Percentiles rank a stretch among this genome's conserved stretches.
Evolutionary conservation across 306 rosid genomes (phyloP).

Genomic region (Rosa persica): DNA sequence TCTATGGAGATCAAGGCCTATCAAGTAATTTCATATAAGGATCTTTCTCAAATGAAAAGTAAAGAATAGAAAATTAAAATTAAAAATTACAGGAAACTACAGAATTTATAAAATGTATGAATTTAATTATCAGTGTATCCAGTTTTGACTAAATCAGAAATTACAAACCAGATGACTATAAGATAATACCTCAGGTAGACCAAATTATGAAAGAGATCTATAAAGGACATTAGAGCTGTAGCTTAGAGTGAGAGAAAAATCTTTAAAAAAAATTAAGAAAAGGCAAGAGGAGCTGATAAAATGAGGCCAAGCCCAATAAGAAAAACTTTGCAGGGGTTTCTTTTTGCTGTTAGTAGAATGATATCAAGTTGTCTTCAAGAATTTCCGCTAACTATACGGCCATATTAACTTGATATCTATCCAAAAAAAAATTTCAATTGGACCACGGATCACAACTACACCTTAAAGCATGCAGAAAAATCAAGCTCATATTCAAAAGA

Average conservation of each 20-base stretch:
- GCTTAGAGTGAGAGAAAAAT: background rate
- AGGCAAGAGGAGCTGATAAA: background rate
- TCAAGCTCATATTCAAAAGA: background rate
- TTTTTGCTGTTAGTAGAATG: background rate
- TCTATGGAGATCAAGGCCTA: constrained; percentile 87
- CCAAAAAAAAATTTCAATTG: background rate
- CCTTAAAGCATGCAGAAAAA: background rate
- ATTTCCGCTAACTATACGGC: background rate
- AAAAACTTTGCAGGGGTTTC: background rate
- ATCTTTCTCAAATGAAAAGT: background rate
- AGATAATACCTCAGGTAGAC: background rate
- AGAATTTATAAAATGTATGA: background rate
- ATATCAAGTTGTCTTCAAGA: background rate
- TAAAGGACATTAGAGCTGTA: background rate
- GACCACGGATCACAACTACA: constrained; percentile 7
- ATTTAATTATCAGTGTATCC: background rate
- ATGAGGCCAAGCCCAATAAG: background rate
- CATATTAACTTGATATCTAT: background rate
- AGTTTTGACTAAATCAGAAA: background rate
- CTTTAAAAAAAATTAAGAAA: background rate
- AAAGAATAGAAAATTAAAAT: constrained; percentile 11
- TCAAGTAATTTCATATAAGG: constrained; percentile 20
- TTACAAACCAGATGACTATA: background rate
- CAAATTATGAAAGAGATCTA: background rate
- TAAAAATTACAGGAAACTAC: background rate